Evolutionary conservation across 192 early-diverging fungal species (phyloP).

Genomic region (Piromyces sp.): DNA sequence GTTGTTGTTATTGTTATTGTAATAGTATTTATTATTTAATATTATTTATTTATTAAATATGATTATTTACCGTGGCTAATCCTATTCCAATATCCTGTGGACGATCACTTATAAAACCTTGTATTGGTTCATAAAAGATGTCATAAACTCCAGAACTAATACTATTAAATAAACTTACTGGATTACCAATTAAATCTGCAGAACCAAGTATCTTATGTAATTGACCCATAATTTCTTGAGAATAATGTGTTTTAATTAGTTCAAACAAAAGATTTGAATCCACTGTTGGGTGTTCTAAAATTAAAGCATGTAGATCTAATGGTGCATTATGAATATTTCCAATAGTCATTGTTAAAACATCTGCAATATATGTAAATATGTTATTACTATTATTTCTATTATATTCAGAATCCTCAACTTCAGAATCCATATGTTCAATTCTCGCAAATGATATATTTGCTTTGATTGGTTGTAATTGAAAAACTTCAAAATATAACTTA

Average conservation of each 20-base stretch:
- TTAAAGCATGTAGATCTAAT: slow-evolving; percentile 25
- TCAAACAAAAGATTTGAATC: slow-evolving; percentile 55
- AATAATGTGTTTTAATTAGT: slow-evolving; percentile 69
- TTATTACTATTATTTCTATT: not conserved
- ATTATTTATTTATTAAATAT: too few species aligned
- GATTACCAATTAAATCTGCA: slow-evolving; percentile 93
- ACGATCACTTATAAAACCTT: slow-evolving; percentile 85
- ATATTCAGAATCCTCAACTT: slow-evolving; percentile 24
- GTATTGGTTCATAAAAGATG: slow-evolving; percentile 94
- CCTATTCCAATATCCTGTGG: slow-evolving; percentile 90
- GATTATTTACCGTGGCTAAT: slow-evolving; percentile 61
- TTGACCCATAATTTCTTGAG: slow-evolving; percentile 77
- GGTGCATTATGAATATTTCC: slow-evolving; percentile 71
- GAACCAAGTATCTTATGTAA: slow-evolving; percentile 75
- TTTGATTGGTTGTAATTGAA: slow-evolving; percentile 85
- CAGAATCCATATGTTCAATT: slow-evolving; percentile 47
- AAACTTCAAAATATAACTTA: slow-evolving; percentile 82
- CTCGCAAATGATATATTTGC: slow-evolving; percentile 90
- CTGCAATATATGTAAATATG: slow-evolving; percentile 46
- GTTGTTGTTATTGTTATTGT: too few species aligned
- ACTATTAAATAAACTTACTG: slow-evolving; percentile 90
- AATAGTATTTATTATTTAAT: too few species aligned
- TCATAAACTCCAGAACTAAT: slow-evolving; percentile 86
- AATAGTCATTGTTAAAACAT: slow-evolving; percentile 90
- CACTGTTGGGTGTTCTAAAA: slow-evolving; percentile 74